phyloP scores from a whole-genome alignment of 1,284 basidiomycete genomes.

The Tremellales sp. region DNA sequence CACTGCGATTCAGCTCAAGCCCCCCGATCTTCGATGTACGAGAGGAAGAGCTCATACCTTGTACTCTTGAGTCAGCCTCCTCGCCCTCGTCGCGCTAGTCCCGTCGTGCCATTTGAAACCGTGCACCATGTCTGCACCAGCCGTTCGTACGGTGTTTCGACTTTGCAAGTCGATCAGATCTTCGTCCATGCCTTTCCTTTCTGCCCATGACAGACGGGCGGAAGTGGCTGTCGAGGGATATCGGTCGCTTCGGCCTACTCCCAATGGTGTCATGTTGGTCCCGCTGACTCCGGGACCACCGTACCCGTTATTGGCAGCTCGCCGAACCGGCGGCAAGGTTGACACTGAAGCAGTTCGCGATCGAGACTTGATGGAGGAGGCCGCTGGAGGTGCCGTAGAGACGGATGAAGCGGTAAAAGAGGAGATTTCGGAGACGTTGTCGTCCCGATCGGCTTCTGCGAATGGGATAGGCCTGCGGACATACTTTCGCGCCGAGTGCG shows the following conservation, averaged over 20 bases:
- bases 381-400: too few species aligned
- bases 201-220: not conserved
- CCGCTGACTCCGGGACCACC: not conserved
- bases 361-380: not conserved
- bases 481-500: conserved; percentile 24
- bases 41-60: not conserved
- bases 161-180: not conserved
- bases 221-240: not conserved
- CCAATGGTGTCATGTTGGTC: not conserved
- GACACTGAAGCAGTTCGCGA: not conserved
- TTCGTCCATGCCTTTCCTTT: not conserved
- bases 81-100: not conserved
- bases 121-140: not conserved
- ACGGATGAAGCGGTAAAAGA: not conserved
- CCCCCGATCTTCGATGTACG: not conserved
- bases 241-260: too few species aligned
- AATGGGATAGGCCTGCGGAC: conserved; percentile 20
- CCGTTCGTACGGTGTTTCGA: not conserved
- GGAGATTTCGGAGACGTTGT: not conserved
- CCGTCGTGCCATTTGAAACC: not conserved
- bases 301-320: not conserved
- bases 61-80: not conserved
- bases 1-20: not conserved
- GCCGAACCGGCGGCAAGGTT: not conserved
- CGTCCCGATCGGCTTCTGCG: not conserved